These are phyloP conservation scores for Pichia nakasei DNA, from an alignment of 805 yeast species.

Conservation along the genomic window DNA sequence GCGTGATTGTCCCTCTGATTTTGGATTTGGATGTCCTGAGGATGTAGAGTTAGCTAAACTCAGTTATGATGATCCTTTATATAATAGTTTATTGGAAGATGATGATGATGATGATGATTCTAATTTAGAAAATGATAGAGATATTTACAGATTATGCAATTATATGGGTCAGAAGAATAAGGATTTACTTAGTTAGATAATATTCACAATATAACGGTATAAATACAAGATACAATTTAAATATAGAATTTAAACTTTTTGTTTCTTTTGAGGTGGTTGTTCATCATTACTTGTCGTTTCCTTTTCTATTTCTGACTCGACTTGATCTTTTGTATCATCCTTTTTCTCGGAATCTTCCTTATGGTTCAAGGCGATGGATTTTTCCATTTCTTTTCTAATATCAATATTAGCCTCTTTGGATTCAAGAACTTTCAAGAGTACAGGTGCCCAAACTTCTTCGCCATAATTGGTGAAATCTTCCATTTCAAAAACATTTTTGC, in stretches of 20 bases:
- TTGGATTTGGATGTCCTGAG: slow-evolving; percentile 69
- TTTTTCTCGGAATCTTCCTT: slow-evolving; percentile 2
- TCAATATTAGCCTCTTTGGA: slow-evolving; percentile 33
- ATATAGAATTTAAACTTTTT: neutral
- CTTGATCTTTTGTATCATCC: slow-evolving; percentile 4
- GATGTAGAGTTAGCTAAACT: slow-evolving; percentile 24
- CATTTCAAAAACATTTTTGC: slow-evolving; percentile 56
- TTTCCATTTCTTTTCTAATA: slow-evolving; percentile 31
- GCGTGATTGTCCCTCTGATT: slow-evolving; percentile 71
- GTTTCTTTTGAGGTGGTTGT: slow-evolving; percentile 3
- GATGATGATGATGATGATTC: neutral
- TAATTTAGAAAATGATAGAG: neutral
- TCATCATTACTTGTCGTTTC: neutral
- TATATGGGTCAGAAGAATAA: slow-evolving; percentile 23
- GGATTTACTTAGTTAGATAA: no score
- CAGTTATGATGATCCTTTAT: slow-evolving; percentile 30
- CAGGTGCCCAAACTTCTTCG: slow-evolving; percentile 64
- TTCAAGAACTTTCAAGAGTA: slow-evolving; percentile 42
- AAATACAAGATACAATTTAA: no score
- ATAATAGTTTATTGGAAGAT: slow-evolving; percentile 10
- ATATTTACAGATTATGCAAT: slow-evolving; percentile 32
- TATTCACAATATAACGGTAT: no score
- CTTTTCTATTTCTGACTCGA: slow-evolving; percentile 1
- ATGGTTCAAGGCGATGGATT: slow-evolving; percentile 17
- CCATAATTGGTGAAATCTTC: slow-evolving; percentile 54